phyloP scores from a whole-genome alignment of 2,329 filamentous ascomycete genomes.

The Penicillium concentricum region DNA sequence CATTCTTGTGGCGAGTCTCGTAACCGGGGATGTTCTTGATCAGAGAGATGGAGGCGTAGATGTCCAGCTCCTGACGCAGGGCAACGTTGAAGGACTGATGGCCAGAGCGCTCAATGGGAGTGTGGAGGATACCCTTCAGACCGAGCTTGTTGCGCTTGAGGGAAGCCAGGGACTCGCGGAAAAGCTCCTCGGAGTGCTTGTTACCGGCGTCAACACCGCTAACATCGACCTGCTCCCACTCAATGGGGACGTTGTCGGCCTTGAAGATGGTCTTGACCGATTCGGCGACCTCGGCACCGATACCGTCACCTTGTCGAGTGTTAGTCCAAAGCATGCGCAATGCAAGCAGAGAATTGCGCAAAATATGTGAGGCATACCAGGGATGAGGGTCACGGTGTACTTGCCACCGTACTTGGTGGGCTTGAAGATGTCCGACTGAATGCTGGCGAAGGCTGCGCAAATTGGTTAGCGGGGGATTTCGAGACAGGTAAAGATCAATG shows the following conservation, averaged over 20 bases:
- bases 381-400: slow-evolving; percentile 98
- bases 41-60: slow-evolving; percentile 95
- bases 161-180: slow-evolving; percentile 92
- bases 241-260: slow-evolving; percentile 96
- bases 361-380: slow-evolving; percentile 58
- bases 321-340: slow-evolving; percentile 10
- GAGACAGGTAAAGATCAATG: background rate
- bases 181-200: slow-evolving; percentile 89
- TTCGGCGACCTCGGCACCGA: slow-evolving; percentile 96
- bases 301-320: slow-evolving; percentile 71
- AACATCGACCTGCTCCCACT: slow-evolving; percentile 98
- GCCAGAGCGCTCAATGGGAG: slow-evolving; percentile 90
- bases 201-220: slow-evolving; percentile 82
- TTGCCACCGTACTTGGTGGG: slow-evolving; percentile 98
- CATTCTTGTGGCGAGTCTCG: slow-evolving; percentile 92
- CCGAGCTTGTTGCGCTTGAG: slow-evolving; percentile 98
- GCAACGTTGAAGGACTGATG: slow-evolving; percentile 99
- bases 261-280: slow-evolving; percentile 99
- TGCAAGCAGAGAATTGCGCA: background rate
- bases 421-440: slow-evolving; percentile 97
- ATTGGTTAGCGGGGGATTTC: slow-evolving; percentile 17
- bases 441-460: slow-evolving; percentile 65
- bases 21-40: slow-evolving; percentile 99
- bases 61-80: slow-evolving; percentile 97
- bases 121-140: slow-evolving; percentile 98